phyloP scores from a whole-genome alignment of 495 filamentous ascomycete species.

The Niebla homalea region DNA sequence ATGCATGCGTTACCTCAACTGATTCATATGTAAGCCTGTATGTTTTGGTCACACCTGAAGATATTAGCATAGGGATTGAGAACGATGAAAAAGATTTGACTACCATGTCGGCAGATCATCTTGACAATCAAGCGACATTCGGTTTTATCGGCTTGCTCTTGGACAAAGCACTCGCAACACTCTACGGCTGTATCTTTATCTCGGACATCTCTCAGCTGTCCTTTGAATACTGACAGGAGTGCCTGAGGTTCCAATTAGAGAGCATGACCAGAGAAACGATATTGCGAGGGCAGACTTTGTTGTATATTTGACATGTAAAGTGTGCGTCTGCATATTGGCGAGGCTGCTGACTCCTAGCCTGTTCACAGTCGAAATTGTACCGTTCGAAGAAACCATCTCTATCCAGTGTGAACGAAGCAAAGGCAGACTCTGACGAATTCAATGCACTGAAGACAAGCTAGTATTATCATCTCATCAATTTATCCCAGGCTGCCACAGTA shows the following conservation, averaged over 20 bases:
- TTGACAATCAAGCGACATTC: slow-evolving; percentile 72
- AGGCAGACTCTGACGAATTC: slow-evolving; percentile 88
- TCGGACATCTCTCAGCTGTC: slow-evolving; percentile 40
- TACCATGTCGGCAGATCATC: slow-evolving; percentile 77
- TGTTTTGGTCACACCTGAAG: slow-evolving; percentile 66
- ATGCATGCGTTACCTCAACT: slow-evolving; percentile 66
- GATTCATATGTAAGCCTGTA: slow-evolving; percentile 87
- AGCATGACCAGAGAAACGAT: background rate
- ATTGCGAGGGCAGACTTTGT: slow-evolving; percentile 36
- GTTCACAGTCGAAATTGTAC: slow-evolving; percentile 47
- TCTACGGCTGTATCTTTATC: slow-evolving; percentile 73
- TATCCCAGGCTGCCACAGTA: background rate
- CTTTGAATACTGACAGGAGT: slow-evolving; percentile 62
- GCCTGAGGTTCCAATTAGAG: slow-evolving; percentile 31
- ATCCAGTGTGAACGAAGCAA: slow-evolving; percentile 67
- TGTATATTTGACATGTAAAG: slow-evolving; percentile 63
- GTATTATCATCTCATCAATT: background rate
- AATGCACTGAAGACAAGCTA: slow-evolving; percentile 72
- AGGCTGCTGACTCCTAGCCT: slow-evolving; percentile 8
- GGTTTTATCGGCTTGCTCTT: slow-evolving; percentile 53
- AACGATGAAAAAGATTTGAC: background rate
- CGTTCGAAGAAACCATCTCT: slow-evolving; percentile 65
- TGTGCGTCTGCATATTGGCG: slow-evolving; percentile 29
- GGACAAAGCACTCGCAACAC: slow-evolving; percentile 71
- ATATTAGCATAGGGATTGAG: background rate